These are phyloP conservation scores for Cercospora zeae-maydis DNA, from an alignment of 2,329 filamentous ascomycete genomes.

Conservation along the genomic window DNA sequence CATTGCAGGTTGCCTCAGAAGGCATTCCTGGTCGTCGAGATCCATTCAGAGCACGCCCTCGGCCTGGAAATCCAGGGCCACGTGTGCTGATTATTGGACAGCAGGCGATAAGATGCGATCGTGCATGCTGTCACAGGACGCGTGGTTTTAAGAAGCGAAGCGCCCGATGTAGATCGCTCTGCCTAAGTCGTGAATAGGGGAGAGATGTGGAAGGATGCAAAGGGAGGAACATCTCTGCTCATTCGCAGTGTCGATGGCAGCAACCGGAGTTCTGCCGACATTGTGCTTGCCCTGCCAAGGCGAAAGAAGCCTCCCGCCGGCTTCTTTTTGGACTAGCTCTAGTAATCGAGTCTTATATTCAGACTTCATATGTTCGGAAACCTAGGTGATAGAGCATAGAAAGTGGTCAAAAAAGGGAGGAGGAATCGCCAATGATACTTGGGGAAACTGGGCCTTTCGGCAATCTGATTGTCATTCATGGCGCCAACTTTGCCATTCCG, in stretches of 20 bases:
- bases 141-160: background rate
- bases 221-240: too few species aligned
- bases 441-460: too few species aligned
- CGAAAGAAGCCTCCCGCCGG: too few species aligned
- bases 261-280: too few species aligned
- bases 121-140: background rate
- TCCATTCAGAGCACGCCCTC: background rate
- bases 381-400: too few species aligned
- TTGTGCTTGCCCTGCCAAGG: too few species aligned
- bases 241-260: too few species aligned
- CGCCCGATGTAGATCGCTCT: background rate
- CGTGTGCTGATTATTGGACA: conserved; percentile 7
- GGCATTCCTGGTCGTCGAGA: background rate
- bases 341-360: too few species aligned
- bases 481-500: background rate
- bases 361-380: too few species aligned
- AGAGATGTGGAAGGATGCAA: too few species aligned
- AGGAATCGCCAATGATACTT: background rate
- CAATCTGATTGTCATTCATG: background rate
- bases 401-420: background rate
- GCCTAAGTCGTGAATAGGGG: background rate
- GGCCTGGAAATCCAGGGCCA: background rate
- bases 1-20: background rate
- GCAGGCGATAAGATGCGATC: background rate
- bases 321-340: too few species aligned